Base-by-base conservation (phyloP, 352 stramenopile species). In the Globisporangium solare region DNA sequence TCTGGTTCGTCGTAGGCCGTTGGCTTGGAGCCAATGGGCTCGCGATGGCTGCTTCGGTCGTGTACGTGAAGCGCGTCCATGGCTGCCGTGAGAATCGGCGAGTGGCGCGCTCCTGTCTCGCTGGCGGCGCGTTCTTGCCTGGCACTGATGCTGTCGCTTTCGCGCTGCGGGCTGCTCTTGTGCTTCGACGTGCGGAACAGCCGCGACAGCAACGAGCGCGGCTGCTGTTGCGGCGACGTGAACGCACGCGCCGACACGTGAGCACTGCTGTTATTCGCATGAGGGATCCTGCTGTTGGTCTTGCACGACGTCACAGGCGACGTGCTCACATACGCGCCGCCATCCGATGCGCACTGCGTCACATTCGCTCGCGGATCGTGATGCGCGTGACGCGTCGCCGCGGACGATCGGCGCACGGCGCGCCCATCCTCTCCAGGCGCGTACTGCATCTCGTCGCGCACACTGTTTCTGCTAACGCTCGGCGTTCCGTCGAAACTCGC, bases 171-270 rank as follows among this genome's bases (percentile, higher is more conserved):
- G 22, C n/a, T 51, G 45, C 14, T 61, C 35, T 51, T 61, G 45
- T 20, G 54, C 45, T 49, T 62, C 55, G 55, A 22, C 54, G 56
- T 56, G 47, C 62, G 66, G 40, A 73, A 70, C 20, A 69, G 42
- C 13, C 62, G 57, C 53, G 61, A 63, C 46, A 73, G 59, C 43
- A 73, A 52, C 51, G 56, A 48, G 20, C 62, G 51, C 20, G 56
- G 24, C 24, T 27, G 24, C 24, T 27, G 24, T 27, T 27, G 24
- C 24, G 24, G 24, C 5, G 24, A 27, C 24, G 24, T 5, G 5
- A 2, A 27, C 24, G 24, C 24, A 27, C 24, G 24, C 24, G 5
- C 24, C 7, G 54, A 53, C 35, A 10, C 54, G 54, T 7, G 54
- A 46, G 41, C 55, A 15, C 12, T 56, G 56, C 6, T 63, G 24